Evolutionary conservation across 257 asterid species (phyloP).

Genomic region (Ehretia macrophylla): DNA sequence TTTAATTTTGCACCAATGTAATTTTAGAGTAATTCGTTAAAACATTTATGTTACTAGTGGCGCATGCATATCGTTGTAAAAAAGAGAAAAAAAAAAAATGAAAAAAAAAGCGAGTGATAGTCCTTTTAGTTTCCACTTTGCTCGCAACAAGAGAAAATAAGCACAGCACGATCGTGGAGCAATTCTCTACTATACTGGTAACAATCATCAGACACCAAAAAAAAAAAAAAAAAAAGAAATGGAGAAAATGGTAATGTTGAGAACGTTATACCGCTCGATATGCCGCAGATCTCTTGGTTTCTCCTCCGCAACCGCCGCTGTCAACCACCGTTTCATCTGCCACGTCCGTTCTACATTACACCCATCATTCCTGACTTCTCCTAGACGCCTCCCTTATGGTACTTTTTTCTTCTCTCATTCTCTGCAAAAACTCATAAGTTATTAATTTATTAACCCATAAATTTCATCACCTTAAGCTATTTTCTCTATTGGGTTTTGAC

Average conservation of each 20-base stretch:
- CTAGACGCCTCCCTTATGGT: constrained; percentile 28
- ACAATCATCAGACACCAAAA: neutral
- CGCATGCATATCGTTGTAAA: no score
- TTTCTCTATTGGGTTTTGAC: neutral
- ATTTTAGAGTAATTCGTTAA: no score
- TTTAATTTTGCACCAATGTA: no score
- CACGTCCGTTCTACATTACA: constrained; percentile 48
- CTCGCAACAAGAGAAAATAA: no score
- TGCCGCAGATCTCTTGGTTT: constrained; percentile 51
- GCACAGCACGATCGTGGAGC: no score
- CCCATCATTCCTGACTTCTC: constrained; percentile 40
- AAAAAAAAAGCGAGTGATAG: no score
- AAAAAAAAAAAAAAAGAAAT: neutral
- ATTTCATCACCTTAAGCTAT: neutral
- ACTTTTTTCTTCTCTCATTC: constrained; percentile 17
- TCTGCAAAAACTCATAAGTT: neutral
- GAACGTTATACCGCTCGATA: constrained; percentile 68
- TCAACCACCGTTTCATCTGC: constrained; percentile 50
- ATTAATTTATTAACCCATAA: neutral
- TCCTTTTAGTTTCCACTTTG: no score
- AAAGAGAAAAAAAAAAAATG: no score
- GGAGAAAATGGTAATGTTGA: constrained; percentile 36
- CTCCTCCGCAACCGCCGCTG: constrained; percentile 37
- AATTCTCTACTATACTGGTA: no score
- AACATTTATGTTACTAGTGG: no score